Evolutionary conservation across 177 flowering plant species (phyloP), one percentile per base, ranked within the genome.

Genomic region (Tripterygium wilfordii): DNA sequence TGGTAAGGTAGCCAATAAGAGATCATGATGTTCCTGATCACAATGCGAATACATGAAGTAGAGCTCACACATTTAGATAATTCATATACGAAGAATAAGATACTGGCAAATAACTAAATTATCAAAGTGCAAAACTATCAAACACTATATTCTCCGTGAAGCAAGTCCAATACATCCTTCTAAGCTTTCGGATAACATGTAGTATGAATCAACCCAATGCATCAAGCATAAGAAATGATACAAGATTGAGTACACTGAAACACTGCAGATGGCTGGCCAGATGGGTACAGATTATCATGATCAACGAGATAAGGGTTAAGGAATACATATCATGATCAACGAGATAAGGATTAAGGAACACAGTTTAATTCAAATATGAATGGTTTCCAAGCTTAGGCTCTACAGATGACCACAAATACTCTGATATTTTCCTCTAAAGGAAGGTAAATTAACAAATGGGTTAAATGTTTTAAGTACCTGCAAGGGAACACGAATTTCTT

Each of bases 401-500:
- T 18, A 25, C 14, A 19, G 19, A 45, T 9, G n/a, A 6, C 26
- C 13, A 7, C 27, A 13, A 18, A 7, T 20, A 0, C 24, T 41
- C 2, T 3, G 1, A 1, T 27, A 23, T 36, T 21, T 25, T 13
- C 35, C 22, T 19, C 18, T 10, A 36, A 35, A 41, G 21, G 10
- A 29, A 40, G 30, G 31, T 28, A 55, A 13, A 36, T 49, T 32
- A n/a, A n/a, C n/a, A n/a, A n/a, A n/a, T n/a, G n/a, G n/a, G n/a
- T n/a, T n/a, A n/a, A n/a, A n/a, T n/a, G n/a, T n/a, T n/a, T 27
- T 12, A 32, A 46, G 18, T 70, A 92, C 98, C 98, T 88, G 96
- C 55, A 92, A 72, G 27, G 96, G 95, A 63, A 92, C 84, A 61
- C 96, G 96, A 41, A 88, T 88, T 74, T 88, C 98, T 69, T 92